Evolutionary conservation across 1,284 basidiomycete genomes (phyloP), one percentile per base, ranked within the genome.

Genomic region (Ganoderma multipileum): DNA sequence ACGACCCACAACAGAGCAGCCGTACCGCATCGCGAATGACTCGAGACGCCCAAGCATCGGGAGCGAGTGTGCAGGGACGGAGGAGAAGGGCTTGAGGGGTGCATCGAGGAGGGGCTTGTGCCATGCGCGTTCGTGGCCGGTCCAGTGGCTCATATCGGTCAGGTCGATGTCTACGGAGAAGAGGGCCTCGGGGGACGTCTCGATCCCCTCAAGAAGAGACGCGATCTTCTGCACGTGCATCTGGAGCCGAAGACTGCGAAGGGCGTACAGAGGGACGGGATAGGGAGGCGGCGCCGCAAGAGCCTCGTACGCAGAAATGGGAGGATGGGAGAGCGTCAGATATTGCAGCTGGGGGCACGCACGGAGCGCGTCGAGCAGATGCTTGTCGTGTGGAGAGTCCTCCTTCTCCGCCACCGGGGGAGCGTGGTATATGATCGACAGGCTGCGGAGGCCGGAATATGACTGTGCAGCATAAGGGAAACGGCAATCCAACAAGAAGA

Each of bases 91-190:
- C 14, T 18, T 12, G 61, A 42, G 41, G 0, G 41, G 41, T 0
- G 41, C 18, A 8, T 33, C 16, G 16, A 62, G 61, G 26, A 62
- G 44, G 16, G 14, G 26, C 41, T 16, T 47, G 61, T 62, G 41
- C 61, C 41, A 62, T 2, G 28, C 14, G 8, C 14, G 52, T 33
- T 33, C 28, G 28, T 33, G 30, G 26, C 61, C 61, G 20, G 61
- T 44, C 61, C 61, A 62, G 30, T 38, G n/a, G 7, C 30, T 30
- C 61, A 62, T 62, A n/a, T 62, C 28, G 14, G 26, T 62, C 41
- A 47, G 23, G 2, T 26, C 26, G 26, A 62, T 62, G 44, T 62
- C 61, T 6, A 62, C 44, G 9, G 42, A 44, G 16, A 8, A 47
- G 20, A 62, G 44, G 26, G 30, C n/a, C 16, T 62, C 61, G 20